Conservation (phyloP, 768 basidiomycete genomes). For the Tricholoma sp. region DNA sequence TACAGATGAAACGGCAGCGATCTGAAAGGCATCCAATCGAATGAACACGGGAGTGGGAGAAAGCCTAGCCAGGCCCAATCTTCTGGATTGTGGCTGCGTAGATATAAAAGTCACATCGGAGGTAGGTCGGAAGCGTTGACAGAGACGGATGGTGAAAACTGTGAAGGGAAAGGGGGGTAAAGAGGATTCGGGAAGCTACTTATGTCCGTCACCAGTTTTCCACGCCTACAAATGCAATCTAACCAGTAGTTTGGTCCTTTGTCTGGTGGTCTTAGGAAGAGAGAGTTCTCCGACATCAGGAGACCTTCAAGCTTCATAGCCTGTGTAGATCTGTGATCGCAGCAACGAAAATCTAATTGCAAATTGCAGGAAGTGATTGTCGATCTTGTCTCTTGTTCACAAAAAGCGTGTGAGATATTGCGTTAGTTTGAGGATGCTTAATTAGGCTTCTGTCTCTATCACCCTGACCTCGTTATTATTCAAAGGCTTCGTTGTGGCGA, state of each 20-base stretch:
- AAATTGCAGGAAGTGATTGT: neutral
- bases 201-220: neutral
- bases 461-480: neutral
- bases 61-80: too few species aligned
- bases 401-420: neutral
- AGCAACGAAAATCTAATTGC: too few species aligned
- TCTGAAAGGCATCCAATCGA: neutral
- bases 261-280: neutral
- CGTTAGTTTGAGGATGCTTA: neutral
- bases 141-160: neutral
- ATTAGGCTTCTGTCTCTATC: neutral
- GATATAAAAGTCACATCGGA: neutral
- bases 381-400: neutral
- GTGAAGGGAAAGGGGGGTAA: neutral
- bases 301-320: neutral
- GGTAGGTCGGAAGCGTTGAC: neutral
- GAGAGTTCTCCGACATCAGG: neutral
- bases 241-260: neutral
- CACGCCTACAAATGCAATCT: neutral
- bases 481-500: neutral
- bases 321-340: neutral
- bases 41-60: too few species aligned
- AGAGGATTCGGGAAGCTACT: neutral
- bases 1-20: neutral
- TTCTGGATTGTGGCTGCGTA: too few species aligned